A percentile compares a stretch with the other conserved stretches of the same genome.
Conservation (phyloP, 1,284 basidiomycete species). For the Leccinum discolor region DNA sequence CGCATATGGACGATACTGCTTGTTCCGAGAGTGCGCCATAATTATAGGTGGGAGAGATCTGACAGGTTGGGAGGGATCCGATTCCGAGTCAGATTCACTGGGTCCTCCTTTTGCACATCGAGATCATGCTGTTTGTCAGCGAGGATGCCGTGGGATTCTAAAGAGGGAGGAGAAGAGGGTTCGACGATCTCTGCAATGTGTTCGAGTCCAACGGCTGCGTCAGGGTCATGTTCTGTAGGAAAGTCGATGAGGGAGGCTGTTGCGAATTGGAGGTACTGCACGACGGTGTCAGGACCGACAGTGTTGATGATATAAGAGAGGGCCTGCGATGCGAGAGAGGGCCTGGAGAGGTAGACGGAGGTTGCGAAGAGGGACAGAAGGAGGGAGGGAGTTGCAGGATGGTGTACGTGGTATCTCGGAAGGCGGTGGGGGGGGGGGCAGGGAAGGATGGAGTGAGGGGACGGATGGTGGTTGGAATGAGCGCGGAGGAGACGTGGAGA, state of each 20-base stretch:
- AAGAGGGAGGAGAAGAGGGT: constrained; percentile 1
- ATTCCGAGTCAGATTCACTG: constrained; percentile 33
- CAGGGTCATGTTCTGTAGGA: constrained; percentile 46
- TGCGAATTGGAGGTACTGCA: constrained; percentile 83
- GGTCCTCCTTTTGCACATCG: constrained; percentile 37
- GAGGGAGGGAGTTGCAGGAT: constrained; percentile 74
- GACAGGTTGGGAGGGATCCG: constrained; percentile 19
- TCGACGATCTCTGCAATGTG: constrained; percentile 56
- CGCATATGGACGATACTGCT: too few relatives aligned
- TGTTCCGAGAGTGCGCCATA: constrained; percentile 80
- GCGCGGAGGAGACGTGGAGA: constrained; percentile 62
- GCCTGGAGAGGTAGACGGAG: constrained; percentile 84
- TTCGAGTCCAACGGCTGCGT: constrained; percentile 71
- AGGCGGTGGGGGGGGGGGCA: constrained; percentile 19
- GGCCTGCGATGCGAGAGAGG: constrained; percentile 75
- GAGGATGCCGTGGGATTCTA: constrained; percentile 22
- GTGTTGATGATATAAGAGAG: constrained; percentile 73
- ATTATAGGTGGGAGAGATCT: constrained; percentile 41
- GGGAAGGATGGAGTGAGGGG: constrained; percentile 73
- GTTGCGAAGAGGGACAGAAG: constrained; percentile 88
- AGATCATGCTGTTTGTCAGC: constrained; percentile 30
- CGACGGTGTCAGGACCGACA: constrained; percentile 32
- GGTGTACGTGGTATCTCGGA: constrained; percentile 42
- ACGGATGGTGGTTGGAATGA: constrained; percentile 64
- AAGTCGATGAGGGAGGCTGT: constrained; percentile 72